phyloP scores from a whole-genome alignment of 352 stramenopile genomes.

The Phytophthora hibernalis region DNA sequence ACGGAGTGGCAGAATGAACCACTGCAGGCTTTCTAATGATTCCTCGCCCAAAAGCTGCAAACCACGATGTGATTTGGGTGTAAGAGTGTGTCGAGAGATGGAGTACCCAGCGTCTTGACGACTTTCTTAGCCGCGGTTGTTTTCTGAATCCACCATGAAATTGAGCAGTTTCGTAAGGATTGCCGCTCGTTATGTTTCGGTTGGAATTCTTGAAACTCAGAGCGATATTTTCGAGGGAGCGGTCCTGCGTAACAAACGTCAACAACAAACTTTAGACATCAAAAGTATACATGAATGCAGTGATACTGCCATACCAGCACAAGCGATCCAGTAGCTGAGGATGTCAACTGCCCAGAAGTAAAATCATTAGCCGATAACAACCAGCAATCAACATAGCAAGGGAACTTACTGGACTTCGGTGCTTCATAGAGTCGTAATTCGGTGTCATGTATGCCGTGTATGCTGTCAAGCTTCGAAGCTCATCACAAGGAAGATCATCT shows the following conservation, averaged over 20 bases:
- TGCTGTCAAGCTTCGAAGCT: slow-evolving; percentile 56
- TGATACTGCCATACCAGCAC: slow-evolving; percentile 44
- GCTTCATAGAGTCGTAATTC: slow-evolving; percentile 40
- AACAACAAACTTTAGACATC: background rate
- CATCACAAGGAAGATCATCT: slow-evolving; percentile 40
- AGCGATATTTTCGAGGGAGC: slow-evolving; percentile 63
- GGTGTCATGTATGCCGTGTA: slow-evolving; percentile 62
- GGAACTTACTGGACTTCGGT: slow-evolving; percentile 36
- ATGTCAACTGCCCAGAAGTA: slow-evolving; percentile 33
- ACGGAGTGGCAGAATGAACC: slow-evolving; percentile 77
- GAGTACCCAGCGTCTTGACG: slow-evolving; percentile 46
- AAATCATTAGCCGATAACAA: background rate
- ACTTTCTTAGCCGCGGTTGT: slow-evolving; percentile 20
- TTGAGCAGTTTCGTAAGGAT: slow-evolving; percentile 55
- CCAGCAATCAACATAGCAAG: background rate
- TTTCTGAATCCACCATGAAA: slow-evolving; percentile 30
- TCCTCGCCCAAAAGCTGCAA: slow-evolving; percentile 88
- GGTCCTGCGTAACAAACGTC: slow-evolving; percentile 48
- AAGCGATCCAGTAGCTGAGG: slow-evolving; percentile 49
- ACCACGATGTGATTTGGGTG: slow-evolving; percentile 79
- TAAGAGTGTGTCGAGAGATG: slow-evolving; percentile 66
- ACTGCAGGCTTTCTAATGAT: slow-evolving; percentile 75
- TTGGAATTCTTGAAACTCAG: slow-evolving; percentile 53
- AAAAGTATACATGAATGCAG: background rate
- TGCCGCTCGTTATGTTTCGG: slow-evolving; percentile 39